Conservation (phyloP, 257 asterid genomes). For the Nicotiana benthamiana region DNA sequence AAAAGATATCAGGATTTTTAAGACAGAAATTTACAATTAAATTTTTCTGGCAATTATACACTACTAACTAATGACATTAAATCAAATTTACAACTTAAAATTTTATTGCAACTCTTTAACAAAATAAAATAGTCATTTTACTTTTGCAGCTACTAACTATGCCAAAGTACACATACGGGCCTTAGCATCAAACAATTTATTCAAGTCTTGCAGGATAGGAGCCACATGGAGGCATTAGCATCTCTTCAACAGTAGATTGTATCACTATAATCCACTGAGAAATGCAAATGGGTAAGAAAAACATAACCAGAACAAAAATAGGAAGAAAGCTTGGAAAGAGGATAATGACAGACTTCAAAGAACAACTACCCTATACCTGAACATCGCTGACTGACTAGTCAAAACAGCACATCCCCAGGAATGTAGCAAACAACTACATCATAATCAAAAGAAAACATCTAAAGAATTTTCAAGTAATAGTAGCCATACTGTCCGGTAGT, state of each 20-base stretch:
- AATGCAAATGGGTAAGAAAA: background rate
- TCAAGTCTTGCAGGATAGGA: background rate
- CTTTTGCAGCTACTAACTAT: background rate
- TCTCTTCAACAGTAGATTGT: background rate
- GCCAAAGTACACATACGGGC: background rate
- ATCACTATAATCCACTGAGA: background rate
- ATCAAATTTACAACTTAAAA: background rate
- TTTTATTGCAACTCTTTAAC: background rate
- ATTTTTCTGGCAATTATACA: background rate
- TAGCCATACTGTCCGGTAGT: conserved; percentile 56
- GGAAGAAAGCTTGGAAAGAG: background rate
- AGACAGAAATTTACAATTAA: background rate
- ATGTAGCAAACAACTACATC: background rate
- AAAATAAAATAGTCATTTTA: background rate
- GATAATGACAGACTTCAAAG: background rate
- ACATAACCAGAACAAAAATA: background rate
- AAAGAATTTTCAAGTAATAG: conserved; percentile 6
- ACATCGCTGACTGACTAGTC: background rate
- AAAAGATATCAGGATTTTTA: background rate
- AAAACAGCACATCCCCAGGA: background rate
- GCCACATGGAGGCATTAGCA: background rate
- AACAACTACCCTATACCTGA: background rate
- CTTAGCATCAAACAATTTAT: background rate
- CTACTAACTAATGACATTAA: background rate
- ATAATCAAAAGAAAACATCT: background rate